Evolutionary conservation across 768 basidiomycete genomes (phyloP), one percentile per base, ranked within the genome.

Genomic region (Phanerochaete carnosa): DNA sequence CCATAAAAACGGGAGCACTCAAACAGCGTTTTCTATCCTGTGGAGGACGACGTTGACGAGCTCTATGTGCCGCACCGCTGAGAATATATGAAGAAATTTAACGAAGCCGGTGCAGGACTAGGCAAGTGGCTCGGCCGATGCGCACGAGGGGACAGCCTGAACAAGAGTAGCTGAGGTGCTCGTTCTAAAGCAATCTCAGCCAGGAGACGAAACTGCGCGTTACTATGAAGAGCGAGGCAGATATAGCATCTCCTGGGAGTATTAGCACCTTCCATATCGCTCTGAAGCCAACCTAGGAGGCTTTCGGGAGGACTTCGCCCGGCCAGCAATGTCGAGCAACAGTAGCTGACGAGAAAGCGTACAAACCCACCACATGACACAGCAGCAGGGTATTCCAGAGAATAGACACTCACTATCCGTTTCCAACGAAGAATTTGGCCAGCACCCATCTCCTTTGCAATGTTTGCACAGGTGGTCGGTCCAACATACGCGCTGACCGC

Each of bases 401-500:
- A 35, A 22, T 59, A 16, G 35, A 51, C 26, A 80, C 86, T 56
- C 73, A 92, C 90, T 68, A 79, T 81, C 75, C 90, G 81, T 70
- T 89, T 84, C 94, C 94, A 95, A 64, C 93, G 82, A 50, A 95
- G 72, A 29, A 95, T 79, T 3, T 88, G 87, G 23, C 82, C 74
- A 22, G 87, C 90, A 62, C 92, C 94, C 80, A 89, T 87, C 74
- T 94, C 91, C 60, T 87, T 84, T 26, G 95, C 95, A 53, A 98
- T 88, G 64, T 81, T 85, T 43, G 91, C 86, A 68, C 92, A 94
- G 5, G 90, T 88, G 64, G 84, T 76, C 16, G 92, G 88, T 15
- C 96, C 96, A 32, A 95, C 95, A 73, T 93, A 92, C 57, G 94
- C 92, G 45, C 92, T 94, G 60, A 96, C 85, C 15, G 92, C 94